Evolutionary conservation across 192 early-diverging fungal genomes (phyloP), one percentile per base, ranked within the genome.

Genomic region (Linnemannia schmuckeri): DNA sequence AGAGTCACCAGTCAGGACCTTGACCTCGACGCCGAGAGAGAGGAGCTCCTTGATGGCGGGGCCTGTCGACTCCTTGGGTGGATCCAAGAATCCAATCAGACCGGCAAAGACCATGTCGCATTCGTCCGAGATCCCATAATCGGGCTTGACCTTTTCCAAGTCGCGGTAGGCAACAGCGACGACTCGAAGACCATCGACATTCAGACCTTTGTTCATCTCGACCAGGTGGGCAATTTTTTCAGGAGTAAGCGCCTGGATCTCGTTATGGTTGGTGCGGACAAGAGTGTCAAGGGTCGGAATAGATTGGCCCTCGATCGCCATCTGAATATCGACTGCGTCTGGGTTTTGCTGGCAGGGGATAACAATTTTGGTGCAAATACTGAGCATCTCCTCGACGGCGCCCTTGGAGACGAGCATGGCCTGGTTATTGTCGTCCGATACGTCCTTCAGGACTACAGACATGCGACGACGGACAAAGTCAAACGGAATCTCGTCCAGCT

Each of bases 1-100:
- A 40, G 88, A 89, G 44, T 92, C 91, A 8, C 91, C 91, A 7
- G 90, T 92, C 35, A 92, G 75, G 35, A 92, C 91, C 83, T 92
- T 92, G 81, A 92, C 86, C 4, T 82, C 79, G 17, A 92, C 87
- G 49, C 83, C 76, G 27, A 88, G 82, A 18, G 82, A 80, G 22
- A 70, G 24, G 37, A 92, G 78, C 12, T 89, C 87, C 74, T 79
- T 77, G 66, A 92, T 85, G 22, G 90, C 91, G 42, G 82, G 82
- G 24, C 78, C 77, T 20, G 87, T 80, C 69, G 82, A 84, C 20
- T 75, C 81, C 70, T 92, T 92, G 52, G 91, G 91, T 47, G 91
- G 90, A 37, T 92, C 90, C 42, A 90, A 70, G 77, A 92, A 92
- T 18, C 82, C 87, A 57, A 91, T 79, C 57, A 90, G 68, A 4